phyloP scores from a whole-genome alignment of 2,329 filamentous ascomycete species.

The Arthrobotrys pseudoclavata region DNA sequence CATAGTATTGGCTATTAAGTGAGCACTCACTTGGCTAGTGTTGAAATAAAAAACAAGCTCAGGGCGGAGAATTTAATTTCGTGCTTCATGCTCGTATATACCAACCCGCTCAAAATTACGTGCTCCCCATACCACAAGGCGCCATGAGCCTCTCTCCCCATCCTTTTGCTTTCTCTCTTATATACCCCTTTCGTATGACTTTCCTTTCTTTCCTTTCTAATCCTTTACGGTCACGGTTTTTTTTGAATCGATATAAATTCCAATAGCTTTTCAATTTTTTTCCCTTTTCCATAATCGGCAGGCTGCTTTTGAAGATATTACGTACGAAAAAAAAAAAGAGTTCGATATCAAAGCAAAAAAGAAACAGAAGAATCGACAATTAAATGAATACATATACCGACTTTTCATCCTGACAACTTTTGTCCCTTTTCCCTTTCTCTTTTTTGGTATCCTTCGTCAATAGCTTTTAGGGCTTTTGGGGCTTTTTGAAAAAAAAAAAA shows the following conservation, averaged over 20 bases:
- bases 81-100: neutral
- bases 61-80: neutral
- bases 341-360: no score
- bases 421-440: neutral
- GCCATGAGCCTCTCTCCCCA: conserved; percentile 28
- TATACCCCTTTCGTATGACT: neutral
- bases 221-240: neutral
- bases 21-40: neutral
- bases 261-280: conserved; percentile 2
- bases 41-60: neutral
- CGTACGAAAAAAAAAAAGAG: neutral
- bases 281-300: neutral
- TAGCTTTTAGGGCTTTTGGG: conserved; percentile 44
- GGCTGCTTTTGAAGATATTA: conserved; percentile 13
- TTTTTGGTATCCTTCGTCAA: conserved; percentile 17
- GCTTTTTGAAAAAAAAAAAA: conserved; percentile 1
- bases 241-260: neutral
- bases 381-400: conserved; percentile 29
- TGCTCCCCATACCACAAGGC: conserved; percentile 51
- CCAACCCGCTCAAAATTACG: conserved; percentile 36
- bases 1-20: neutral
- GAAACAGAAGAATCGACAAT: neutral
- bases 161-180: neutral
- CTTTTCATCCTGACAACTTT: conserved; percentile 28
- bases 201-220: neutral